A percentile compares a stretch with the other conserved stretches of the same genome.
These are phyloP conservation scores for Pseudofabraea citricarpa DNA, from an alignment of 2,329 filamentous ascomycete species.

Conservation along the genomic window DNA sequence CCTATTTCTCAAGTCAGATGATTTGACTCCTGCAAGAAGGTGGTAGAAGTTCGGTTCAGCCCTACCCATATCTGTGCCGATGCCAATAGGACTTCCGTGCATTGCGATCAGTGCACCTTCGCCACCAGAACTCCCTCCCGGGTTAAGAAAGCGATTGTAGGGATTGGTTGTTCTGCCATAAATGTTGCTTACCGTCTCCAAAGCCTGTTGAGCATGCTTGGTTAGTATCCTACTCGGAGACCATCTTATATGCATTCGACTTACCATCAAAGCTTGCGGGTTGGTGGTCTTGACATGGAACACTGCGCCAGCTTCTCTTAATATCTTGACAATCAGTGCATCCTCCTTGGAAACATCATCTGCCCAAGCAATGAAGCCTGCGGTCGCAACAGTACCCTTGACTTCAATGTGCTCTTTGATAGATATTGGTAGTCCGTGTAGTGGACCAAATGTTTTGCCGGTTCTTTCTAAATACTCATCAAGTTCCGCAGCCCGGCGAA, in stretches of 20 bases:
- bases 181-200: conserved; percentile 41
- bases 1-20: conserved; percentile 11
- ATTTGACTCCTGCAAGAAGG: conserved; percentile 2
- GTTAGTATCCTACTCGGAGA: conserved; percentile 25
- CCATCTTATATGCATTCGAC: neutral
- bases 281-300: conserved; percentile 45
- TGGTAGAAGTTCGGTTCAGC: neutral
- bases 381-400: conserved; percentile 38
- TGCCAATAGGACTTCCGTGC: conserved; percentile 27
- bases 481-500: conserved; percentile 30
- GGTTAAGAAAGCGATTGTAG: neutral
- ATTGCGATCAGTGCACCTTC: conserved; percentile 5
- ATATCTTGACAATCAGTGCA: conserved; percentile 29
- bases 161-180: conserved; percentile 36
- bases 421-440: conserved; percentile 51
- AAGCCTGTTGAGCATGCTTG: conserved; percentile 32
- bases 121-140: conserved; percentile 6
- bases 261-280: conserved; percentile 44
- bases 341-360: conserved; percentile 40
- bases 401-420: conserved; percentile 4
- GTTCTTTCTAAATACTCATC: conserved; percentile 35
- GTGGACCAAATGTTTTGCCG: conserved; percentile 43
- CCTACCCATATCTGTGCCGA: conserved; percentile 28
- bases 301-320: conserved; percentile 40
- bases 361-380: conserved; percentile 46